Base-by-base conservation (phyloP, 148 eudicot genomes). In the Linanthus parryae region DNA sequence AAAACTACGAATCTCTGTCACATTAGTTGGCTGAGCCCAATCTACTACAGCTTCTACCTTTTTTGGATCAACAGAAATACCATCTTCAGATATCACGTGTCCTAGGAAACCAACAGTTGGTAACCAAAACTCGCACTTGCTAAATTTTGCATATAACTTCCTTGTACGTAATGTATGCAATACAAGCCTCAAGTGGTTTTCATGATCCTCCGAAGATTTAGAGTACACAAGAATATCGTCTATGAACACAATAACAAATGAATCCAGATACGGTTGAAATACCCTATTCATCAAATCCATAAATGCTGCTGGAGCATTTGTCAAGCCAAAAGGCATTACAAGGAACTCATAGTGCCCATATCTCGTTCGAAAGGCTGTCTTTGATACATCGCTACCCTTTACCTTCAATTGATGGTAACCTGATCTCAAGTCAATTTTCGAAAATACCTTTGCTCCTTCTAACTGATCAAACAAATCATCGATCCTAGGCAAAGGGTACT, bases 321-420 rank as follows among this genome's bases (percentile, higher is more conserved):
- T n/a, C n/a, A n/a, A n/a, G n/a, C n/a, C n/a, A n/a, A n/a, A n/a
- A n/a, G n/a, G n/a, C n/a, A n/a, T n/a, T n/a, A n/a, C n/a, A n/a
- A n/a, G n/a, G 46, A 42, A 42, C 10, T 42, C 46, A 15, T 42
- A 42, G 20, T 42, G 46, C 3, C 46, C 46, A 42, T 42, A 16
- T 16, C 8, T 20, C 16, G 46, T 42, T 6, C 46, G 21, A 16
- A 42, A 42, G 5, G 46, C 20, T 5, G 46, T 42, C 3, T 42
- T 42, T 14, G 46, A 23, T 10, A 42, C 21, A 15, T 42, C 46
- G n/a, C 20, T 42, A 5, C 10, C 20, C 20, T 42, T 7, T 7
- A 42, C 46, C 10, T 23, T 10, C 4, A 42, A 2, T 15, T 42
- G 46, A 17, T 42, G 15, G 20, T 42, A 42, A 4, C 46, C 46